A percentile compares a stretch with the other conserved stretches of the same genome.
phyloP scores from a whole-genome alignment of 306 rosid species.

The Gastrolobium bilobum region DNA sequence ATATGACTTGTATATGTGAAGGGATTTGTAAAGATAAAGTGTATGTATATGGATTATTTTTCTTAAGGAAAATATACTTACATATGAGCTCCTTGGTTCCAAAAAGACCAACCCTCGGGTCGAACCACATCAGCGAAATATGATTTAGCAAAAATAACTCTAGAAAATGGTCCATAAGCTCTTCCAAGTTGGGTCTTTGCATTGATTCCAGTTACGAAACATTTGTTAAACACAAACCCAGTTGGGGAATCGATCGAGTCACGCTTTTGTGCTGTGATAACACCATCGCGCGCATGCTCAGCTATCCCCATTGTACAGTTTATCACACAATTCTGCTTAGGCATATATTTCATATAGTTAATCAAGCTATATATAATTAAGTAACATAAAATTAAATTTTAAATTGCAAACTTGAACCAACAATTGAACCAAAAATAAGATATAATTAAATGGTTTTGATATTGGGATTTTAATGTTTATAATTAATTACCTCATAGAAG shows the following conservation, averaged over 20 bases:
- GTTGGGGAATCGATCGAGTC: neutral
- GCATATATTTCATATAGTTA: neutral
- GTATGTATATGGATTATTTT: neutral
- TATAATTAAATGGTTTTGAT: neutral
- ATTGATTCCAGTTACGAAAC: conserved; percentile 29
- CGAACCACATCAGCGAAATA: conserved; percentile 6
- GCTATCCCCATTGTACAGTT: neutral
- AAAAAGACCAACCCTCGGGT: conserved; percentile 52
- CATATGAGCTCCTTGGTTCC: conserved; percentile 28
- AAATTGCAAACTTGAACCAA: too few relatives aligned
- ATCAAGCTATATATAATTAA: neutral
- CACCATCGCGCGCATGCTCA: neutral
- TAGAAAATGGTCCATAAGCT: conserved; percentile 49
- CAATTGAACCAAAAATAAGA: neutral
- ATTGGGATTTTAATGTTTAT: neutral
- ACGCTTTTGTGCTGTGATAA: conserved; percentile 51
- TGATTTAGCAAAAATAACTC: conserved; percentile 46
- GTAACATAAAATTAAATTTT: too few relatives aligned
- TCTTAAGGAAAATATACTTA: neutral
- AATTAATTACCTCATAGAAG: conserved; percentile 46
- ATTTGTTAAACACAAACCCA: conserved; percentile 52
- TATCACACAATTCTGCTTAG: conserved; percentile 11
- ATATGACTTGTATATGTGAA: too few relatives aligned
- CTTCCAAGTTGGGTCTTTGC: conserved; percentile 50
- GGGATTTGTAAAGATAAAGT: neutral